These are phyloP conservation scores for Aspergillus pseudoterreus DNA, from an alignment of 2,329 filamentous ascomycete genomes.

Conservation along the genomic window DNA sequence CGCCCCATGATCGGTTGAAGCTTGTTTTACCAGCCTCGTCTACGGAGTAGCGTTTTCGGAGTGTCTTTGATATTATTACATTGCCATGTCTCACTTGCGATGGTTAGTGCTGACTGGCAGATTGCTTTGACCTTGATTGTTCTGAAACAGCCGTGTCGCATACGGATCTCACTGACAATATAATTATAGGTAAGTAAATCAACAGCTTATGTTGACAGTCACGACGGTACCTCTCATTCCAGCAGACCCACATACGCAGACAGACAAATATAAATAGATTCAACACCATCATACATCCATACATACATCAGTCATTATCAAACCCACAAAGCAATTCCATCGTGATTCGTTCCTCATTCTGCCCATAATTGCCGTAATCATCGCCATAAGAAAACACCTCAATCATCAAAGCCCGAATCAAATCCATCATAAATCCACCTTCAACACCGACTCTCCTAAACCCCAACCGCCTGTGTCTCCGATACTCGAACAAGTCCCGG, in stretches of 20 bases:
- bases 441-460: constrained; percentile 7
- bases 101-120: too few species aligned
- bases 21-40: not conserved
- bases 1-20: not conserved
- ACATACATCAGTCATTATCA: not conserved
- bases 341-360: constrained; percentile 4
- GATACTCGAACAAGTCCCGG: not conserved
- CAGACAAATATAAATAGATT: not conserved
- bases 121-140: too few species aligned
- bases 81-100: too few species aligned
- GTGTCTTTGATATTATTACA: not conserved
- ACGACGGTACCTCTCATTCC: not conserved
- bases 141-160: too few species aligned
- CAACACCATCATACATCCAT: not conserved
- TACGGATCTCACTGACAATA: too few species aligned
- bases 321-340: not conserved
- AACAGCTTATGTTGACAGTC: too few species aligned
- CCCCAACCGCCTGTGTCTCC: constrained; percentile 1
- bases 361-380: constrained; percentile 3
- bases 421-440: not conserved
- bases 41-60: not conserved
- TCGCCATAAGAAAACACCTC: constrained; percentile 1
- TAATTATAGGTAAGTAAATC: too few species aligned
- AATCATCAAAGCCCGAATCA: constrained; percentile 3
- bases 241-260: not conserved